Conservation (phyloP, 768 basidiomycete species). For the Auricularia auricula-judae region DNA sequence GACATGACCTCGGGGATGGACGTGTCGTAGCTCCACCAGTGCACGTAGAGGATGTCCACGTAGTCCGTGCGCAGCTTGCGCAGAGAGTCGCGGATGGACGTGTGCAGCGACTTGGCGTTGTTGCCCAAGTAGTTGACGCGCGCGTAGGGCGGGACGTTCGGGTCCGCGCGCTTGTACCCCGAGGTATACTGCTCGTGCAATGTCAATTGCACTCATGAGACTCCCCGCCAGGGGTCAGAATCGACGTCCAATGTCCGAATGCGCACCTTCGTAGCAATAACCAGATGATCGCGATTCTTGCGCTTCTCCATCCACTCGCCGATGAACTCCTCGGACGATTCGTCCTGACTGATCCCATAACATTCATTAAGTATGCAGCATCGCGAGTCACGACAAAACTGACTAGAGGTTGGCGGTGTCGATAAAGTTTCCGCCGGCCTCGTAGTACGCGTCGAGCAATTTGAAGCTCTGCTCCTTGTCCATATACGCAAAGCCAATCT, state of each 20-base stretch:
- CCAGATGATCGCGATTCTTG: constrained; percentile 19
- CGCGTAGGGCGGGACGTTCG: constrained; percentile 14
- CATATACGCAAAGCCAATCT: constrained; percentile 16
- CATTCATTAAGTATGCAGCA: constrained; percentile 32
- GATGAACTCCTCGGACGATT: constrained; percentile 20
- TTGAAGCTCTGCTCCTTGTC: constrained; percentile 18
- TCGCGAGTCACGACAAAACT: not conserved
- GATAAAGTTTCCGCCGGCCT: constrained; percentile 21
- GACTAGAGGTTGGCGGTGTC: constrained; percentile 21
- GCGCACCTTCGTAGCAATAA: constrained; percentile 17
- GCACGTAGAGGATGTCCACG: constrained; percentile 46
- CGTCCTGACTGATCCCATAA: constrained; percentile 31
- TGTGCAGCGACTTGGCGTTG: constrained; percentile 22
- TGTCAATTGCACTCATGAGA: too few species aligned
- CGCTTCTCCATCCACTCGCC: constrained; percentile 24
- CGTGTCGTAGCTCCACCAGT: constrained; percentile 39
- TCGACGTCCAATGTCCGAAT: too few species aligned
- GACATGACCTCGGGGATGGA: constrained; percentile 38
- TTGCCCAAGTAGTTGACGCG: constrained; percentile 32
- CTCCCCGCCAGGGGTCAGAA: too few species aligned
- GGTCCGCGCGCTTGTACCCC: constrained; percentile 3
- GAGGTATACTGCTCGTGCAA: constrained; percentile 1
- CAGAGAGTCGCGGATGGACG: constrained; percentile 22
- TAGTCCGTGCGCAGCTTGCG: constrained; percentile 48
- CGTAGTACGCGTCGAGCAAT: constrained; percentile 19